Conservation (phyloP, 345 rosid genomes). For the Rhizophora apiculata region DNA sequence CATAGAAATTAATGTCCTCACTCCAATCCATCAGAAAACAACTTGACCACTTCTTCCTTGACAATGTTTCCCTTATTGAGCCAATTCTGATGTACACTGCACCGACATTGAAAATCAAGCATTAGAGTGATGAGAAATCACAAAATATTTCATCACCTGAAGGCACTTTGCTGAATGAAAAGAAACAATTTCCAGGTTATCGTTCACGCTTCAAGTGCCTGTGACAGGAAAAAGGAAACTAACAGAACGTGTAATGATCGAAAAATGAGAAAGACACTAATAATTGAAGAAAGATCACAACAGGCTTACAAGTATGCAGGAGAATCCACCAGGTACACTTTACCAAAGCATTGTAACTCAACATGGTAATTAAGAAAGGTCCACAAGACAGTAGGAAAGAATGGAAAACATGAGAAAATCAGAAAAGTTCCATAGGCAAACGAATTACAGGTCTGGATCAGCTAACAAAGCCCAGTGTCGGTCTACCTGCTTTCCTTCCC, state of each 20-base stretch:
- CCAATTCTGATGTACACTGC: slow-evolving; percentile 56
- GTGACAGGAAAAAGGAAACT: not conserved
- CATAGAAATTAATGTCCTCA: slow-evolving; percentile 47
- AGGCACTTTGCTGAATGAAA: not conserved
- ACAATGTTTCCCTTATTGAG: slow-evolving; percentile 39
- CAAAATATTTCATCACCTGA: not conserved
- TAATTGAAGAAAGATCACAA: not conserved
- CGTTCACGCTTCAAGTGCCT: not conserved
- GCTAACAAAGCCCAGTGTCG: slow-evolving; percentile 21
- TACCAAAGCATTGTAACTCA: slow-evolving; percentile 87
- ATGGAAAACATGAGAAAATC: slow-evolving; percentile 1
- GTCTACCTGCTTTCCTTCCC: not conserved
- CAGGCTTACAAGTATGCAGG: slow-evolving; percentile 66
- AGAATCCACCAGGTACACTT: slow-evolving; percentile 77
- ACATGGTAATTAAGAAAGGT: slow-evolving; percentile 67
- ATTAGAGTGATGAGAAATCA: not conserved
- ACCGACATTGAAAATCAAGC: slow-evolving; percentile 19
- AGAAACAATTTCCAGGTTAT: not conserved
- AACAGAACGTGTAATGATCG: not conserved
- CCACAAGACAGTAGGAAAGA: slow-evolving; percentile 31
- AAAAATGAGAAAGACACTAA: not conserved
- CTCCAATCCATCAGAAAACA: slow-evolving; percentile 82
- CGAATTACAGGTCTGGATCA: not conserved
- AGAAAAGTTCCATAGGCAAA: not conserved
- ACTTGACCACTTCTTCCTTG: slow-evolving; percentile 47